A percentile compares a stretch with the other conserved stretches of the same genome.
These are phyloP conservation scores for Cenchrus purpureus DNA, from an alignment of 176 grass and related monocot genomes.

Conservation along the genomic window DNA sequence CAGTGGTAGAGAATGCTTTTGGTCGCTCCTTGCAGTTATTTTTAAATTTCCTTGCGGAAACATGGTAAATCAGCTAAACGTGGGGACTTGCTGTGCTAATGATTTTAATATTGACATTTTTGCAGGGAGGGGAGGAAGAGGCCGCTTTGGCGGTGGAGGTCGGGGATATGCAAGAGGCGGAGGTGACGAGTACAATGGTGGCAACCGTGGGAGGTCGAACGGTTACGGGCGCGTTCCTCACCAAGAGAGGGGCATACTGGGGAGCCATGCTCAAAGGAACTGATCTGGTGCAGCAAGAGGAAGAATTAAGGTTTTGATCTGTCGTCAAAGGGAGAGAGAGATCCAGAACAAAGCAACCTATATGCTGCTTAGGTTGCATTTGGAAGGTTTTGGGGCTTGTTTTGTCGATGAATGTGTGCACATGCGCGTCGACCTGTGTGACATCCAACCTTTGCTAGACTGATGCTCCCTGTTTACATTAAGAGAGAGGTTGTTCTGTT, in stretches of 20 bases:
- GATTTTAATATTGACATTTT: conserved; percentile 7
- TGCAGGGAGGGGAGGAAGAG: conserved; percentile 66
- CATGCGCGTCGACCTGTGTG: background rate
- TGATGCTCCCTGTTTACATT: conserved; percentile 33
- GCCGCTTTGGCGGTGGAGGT: conserved; percentile 50
- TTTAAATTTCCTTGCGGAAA: background rate
- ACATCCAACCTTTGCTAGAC: conserved; percentile 30
- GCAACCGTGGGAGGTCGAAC: conserved; percentile 54
- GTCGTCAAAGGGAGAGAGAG: conserved; percentile 31
- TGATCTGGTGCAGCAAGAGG: conserved; percentile 28
- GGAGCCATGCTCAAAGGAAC: conserved; percentile 41
- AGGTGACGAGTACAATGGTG: conserved; percentile 45
- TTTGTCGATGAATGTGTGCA: conserved; percentile 40
- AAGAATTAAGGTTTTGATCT: conserved; percentile 54
- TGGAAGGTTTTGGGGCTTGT: conserved; percentile 43
- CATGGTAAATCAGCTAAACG: background rate
- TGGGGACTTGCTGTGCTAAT: background rate
- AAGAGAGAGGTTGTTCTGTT: conserved; percentile 11
- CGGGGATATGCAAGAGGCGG: conserved; percentile 51
- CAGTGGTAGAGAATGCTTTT: background rate
- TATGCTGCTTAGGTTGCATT: conserved; percentile 51
- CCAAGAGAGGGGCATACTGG: conserved; percentile 70
- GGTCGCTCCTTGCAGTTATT: background rate
- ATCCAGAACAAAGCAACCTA: conserved; percentile 42
- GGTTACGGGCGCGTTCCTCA: conserved; percentile 49